Percentiles rank a stretch among this genome's conserved stretches.
These are phyloP conservation scores for Protostelium mycophagum DNA, from an alignment of 78 protist genomes.

Conservation along the genomic window DNA sequence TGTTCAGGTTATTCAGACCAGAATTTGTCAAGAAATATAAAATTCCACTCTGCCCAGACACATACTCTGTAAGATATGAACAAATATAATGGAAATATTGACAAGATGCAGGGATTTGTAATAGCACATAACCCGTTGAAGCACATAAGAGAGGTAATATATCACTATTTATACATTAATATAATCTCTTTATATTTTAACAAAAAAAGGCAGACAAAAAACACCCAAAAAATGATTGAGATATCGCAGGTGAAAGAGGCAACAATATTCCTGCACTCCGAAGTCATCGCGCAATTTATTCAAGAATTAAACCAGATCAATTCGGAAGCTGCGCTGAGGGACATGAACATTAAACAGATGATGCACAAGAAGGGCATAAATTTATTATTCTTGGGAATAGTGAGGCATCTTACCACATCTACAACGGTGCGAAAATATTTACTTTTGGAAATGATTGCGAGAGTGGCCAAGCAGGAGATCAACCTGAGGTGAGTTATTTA, in stretches of 20 bases:
- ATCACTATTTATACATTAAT: not conserved
- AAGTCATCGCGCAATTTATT: constrained; percentile 9
- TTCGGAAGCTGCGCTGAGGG: not conserved
- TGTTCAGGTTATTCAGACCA: constrained; percentile 36
- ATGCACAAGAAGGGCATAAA: constrained; percentile 46
- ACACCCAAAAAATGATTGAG: no score
- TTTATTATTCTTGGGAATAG: constrained; percentile 25
- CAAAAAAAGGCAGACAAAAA: not conserved
- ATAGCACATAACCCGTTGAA: not conserved
- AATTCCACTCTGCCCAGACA: constrained; percentile 35
- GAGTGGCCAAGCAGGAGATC: constrained; percentile 2
- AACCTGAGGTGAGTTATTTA: not conserved
- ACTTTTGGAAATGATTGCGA: not conserved
- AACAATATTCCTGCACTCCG: constrained; percentile 6
- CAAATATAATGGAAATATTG: not conserved
- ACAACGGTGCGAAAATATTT: not conserved
- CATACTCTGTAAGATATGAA: constrained; percentile 28
- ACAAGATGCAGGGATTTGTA: not conserved
- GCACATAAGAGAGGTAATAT: not conserved
- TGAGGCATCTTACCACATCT: constrained; percentile 11
- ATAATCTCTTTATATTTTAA: not conserved
- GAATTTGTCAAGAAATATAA: constrained; percentile 58
- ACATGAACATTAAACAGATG: constrained; percentile 14
- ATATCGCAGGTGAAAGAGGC: constrained; percentile 30
- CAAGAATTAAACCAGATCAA: not conserved